Evolutionary conservation across 179 eudicot genomes (phyloP).

Genomic region (Camellia oleifera): DNA sequence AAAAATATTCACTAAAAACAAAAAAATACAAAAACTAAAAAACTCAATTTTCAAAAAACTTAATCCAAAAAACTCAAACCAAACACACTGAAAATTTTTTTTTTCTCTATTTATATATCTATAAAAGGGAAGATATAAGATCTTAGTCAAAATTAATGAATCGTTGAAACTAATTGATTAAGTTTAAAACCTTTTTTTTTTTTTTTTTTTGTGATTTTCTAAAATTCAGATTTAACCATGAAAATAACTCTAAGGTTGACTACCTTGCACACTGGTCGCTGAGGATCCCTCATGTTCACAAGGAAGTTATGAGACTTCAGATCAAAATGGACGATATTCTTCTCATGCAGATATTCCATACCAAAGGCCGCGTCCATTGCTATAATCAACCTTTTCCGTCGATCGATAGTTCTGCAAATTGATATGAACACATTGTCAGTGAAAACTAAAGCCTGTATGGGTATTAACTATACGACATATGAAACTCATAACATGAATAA

Average conservation of each 20-base stretch:
- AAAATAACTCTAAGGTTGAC: not conserved
- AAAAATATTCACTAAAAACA: no score
- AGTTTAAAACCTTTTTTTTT: no score
- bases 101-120: no score
- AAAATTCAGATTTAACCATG: not conserved
- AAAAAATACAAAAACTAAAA: no score
- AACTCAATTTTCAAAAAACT: no score
- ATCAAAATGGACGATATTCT: constrained; percentile 39
- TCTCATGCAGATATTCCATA: constrained; percentile 38
- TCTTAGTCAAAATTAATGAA: no score
- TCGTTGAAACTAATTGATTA: no score
- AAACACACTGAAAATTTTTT: no score
- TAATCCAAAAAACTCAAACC: no score
- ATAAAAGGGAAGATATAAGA: no score
- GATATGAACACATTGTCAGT: not conserved
- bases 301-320: constrained; percentile 39
- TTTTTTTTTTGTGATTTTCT: no score
- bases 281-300: constrained; percentile 36
- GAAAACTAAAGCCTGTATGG: not conserved
- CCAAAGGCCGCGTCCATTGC: constrained; percentile 44
- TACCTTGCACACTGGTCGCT: constrained; percentile 43
- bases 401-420: constrained; percentile 33
- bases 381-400: constrained; percentile 34
- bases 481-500: not conserved
- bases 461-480: not conserved